phyloP scores from a whole-genome alignment of 176 grass and related monocot genomes.

The Musa beccarii region DNA sequence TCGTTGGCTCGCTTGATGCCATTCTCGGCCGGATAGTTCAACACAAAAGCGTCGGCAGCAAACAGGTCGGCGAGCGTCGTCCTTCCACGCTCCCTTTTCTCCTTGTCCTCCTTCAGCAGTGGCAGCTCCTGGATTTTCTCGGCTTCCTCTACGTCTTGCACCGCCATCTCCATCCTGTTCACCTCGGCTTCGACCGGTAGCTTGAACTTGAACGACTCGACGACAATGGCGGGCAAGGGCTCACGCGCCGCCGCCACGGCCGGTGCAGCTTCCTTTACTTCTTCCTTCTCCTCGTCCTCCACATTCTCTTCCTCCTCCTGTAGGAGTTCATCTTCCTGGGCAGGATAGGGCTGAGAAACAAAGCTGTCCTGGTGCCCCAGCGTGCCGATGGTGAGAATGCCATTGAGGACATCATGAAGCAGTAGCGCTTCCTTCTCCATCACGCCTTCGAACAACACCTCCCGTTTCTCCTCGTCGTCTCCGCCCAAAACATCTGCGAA shows the following conservation, averaged over 20 bases:
- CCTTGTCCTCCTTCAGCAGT: slow-evolving; percentile 48
- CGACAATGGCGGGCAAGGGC: slow-evolving; percentile 16
- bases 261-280: slow-evolving; percentile 7
- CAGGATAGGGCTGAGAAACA: slow-evolving; percentile 23
- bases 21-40: slow-evolving; percentile 25
- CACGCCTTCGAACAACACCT: slow-evolving; percentile 23
- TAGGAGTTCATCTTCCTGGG: slow-evolving; percentile 24
- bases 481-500: too few relatives aligned
- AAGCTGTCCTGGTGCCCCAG: slow-evolving; percentile 50
- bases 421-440: slow-evolving; percentile 73
- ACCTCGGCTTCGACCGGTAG: not conserved
- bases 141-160: slow-evolving; percentile 25
- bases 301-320: slow-evolving; percentile 22
- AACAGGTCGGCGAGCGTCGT: slow-evolving; percentile 95
- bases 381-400: slow-evolving; percentile 82
- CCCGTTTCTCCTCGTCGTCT: slow-evolving; percentile 19
- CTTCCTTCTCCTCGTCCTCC: slow-evolving; percentile 26
- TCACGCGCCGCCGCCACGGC: slow-evolving; percentile 19
- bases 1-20: slow-evolving; percentile 10
- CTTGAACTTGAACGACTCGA: slow-evolving; percentile 1
- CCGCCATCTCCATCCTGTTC: slow-evolving; percentile 18
- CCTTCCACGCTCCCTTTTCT: slow-evolving; percentile 61
- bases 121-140: slow-evolving; percentile 57
- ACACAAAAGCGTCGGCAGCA: slow-evolving; percentile 57
- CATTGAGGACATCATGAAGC: slow-evolving; percentile 67